Conservation (phyloP, 495 filamentous ascomycete species). For the Cetradonia linearis region DNA sequence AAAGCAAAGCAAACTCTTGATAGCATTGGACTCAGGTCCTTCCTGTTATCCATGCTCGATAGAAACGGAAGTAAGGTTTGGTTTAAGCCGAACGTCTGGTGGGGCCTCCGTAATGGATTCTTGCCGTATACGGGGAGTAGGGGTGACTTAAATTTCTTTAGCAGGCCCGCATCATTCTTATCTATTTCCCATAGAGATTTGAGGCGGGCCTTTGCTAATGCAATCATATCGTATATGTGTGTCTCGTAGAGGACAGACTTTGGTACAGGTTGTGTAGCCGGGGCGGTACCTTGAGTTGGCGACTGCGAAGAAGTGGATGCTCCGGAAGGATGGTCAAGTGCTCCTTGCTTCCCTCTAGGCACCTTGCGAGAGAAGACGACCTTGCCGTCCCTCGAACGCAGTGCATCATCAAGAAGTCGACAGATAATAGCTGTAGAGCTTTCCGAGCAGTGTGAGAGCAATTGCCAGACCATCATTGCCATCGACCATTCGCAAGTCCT, state of each 20-base stretch:
- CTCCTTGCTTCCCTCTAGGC: too few species aligned
- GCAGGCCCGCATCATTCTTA: not conserved
- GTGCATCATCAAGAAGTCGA: not conserved
- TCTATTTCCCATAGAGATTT: constrained; percentile 1
- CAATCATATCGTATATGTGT: not conserved
- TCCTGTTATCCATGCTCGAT: not conserved
- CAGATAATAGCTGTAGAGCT: not conserved
- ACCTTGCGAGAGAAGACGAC: too few species aligned
- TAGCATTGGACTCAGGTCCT: constrained; percentile 25
- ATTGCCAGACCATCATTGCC: constrained; percentile 14
- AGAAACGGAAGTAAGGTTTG: constrained; percentile 8
- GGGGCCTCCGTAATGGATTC: not conserved
- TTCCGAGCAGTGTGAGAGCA: constrained; percentile 13
- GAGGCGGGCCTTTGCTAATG: constrained; percentile 1
- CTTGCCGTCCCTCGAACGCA: not conserved
- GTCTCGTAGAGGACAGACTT: not conserved
- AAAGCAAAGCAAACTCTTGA: constrained; percentile 60
- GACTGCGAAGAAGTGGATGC: not conserved
- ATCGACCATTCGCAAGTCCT: constrained; percentile 25
- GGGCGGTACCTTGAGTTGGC: not conserved
- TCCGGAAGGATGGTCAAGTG: not conserved
- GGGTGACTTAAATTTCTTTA: constrained; percentile 16
- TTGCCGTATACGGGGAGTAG: constrained; percentile 15
- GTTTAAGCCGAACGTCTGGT: constrained; percentile 7
- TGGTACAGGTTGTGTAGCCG: not conserved